Evolutionary conservation across 2,329 filamentous ascomycete genomes (phyloP).

Genomic region (Sarocladium strictum): DNA sequence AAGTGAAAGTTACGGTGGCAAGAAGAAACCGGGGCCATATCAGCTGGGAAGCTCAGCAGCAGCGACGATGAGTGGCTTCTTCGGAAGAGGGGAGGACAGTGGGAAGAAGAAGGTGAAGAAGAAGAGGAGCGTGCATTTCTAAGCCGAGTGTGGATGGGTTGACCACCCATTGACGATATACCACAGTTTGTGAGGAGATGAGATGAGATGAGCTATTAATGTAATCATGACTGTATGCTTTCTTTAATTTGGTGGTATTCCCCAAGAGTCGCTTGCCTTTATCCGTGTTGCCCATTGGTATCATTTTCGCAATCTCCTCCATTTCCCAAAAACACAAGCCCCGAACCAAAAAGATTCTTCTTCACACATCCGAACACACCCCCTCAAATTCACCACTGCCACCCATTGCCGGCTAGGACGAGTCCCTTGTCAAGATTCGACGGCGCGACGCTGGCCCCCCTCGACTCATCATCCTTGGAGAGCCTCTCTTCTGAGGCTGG

Average conservation of each 20-base stretch:
- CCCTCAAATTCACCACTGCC: neutral
- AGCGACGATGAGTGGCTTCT: slow-evolving; percentile 40
- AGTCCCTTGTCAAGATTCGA: neutral
- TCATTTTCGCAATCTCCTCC: neutral
- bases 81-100: slow-evolving; percentile 15
- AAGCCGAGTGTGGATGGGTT: too few relatives aligned
- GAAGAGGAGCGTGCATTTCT: slow-evolving; percentile 44
- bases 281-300: slow-evolving; percentile 2
- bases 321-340: neutral
- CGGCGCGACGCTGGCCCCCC: neutral
- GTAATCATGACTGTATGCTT: slow-evolving; percentile 5
- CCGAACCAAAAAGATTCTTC: too few relatives aligned
- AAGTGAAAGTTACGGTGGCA: slow-evolving; percentile 11
- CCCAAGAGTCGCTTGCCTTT: neutral
- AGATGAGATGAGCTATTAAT: neutral
- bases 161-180: too few relatives aligned
- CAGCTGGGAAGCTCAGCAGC: slow-evolving; percentile 29
- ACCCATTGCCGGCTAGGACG: neutral
- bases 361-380: too few relatives aligned
- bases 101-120: slow-evolving; percentile 36
- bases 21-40: slow-evolving; percentile 23
- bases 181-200: neutral
- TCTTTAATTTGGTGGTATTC: neutral
- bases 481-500: neutral
- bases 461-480: neutral